Evolutionary conservation across 768 basidiomycete species (phyloP).

Genomic region (Lentinula edodes): DNA sequence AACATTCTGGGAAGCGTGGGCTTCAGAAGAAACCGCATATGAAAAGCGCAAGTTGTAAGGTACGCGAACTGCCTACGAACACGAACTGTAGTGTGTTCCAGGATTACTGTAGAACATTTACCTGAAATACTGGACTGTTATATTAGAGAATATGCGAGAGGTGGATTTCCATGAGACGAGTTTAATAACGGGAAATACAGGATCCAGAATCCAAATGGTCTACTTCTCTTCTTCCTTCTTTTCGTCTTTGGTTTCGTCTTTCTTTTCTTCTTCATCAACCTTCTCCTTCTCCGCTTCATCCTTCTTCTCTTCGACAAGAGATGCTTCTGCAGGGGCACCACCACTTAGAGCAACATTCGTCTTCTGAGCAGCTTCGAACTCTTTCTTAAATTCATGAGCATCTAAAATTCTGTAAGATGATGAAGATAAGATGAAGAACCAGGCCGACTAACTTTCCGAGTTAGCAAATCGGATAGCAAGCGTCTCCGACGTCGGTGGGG

Average conservation of each 20-base stretch:
- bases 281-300: conserved; percentile 21
- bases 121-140: neutral
- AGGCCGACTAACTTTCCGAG: conserved; percentile 72
- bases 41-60: conserved; percentile 6
- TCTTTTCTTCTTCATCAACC: conserved; percentile 21
- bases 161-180: neutral
- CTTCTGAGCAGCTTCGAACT: conserved; percentile 82
- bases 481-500: conserved; percentile 86
- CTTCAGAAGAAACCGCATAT: conserved; percentile 49
- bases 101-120: neutral
- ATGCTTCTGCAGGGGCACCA: conserved; percentile 12
- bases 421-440: neutral
- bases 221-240: neutral
- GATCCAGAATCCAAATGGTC: neutral
- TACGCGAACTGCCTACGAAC: conserved; percentile 9
- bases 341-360: conserved; percentile 46
- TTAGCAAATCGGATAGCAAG: conserved; percentile 98
- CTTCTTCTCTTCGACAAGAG: conserved; percentile 23
- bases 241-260: conserved; percentile 5
- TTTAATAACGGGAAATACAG: neutral
- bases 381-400: conserved; percentile 82
- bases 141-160: neutral
- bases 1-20: conserved; percentile 75
- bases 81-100: conserved; percentile 1
- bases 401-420: conserved; percentile 38